Evolutionary conservation across 176 grass and related monocot species (phyloP), one percentile per base, ranked within the genome.

Genomic region (Rhynchospora pubera): DNA sequence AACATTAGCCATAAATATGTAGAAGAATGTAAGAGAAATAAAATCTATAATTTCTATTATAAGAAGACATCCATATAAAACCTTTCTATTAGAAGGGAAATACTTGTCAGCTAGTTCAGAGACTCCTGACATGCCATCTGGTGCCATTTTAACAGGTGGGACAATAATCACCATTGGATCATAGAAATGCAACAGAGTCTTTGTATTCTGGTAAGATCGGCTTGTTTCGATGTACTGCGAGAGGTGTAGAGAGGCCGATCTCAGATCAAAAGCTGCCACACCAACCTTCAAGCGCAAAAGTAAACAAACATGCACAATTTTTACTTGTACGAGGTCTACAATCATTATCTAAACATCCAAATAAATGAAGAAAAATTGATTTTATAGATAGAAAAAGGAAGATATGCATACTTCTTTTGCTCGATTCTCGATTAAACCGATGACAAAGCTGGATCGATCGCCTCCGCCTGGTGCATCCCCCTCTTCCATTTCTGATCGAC

Each of bases 151-250:
- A 74, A 88, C 80, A 14, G 90, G 92, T 65, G 92, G 78, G 46
- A 98, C 87, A 88, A 98, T 98, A 83, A 93, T 82, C 67, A 93
- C 74, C 88, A 90, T 91, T 1, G 92, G 95, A 70, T 98, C 95
- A 79, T 93, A 97, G 59, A 98, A 98, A 91, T 94, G 92, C 63
- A 98, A 87, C 2, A 94, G 45, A 39, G 88, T 93, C 62, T 88
- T 98, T 28, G 90, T 98, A 76, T 97, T 97, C 62, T 97, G 90
- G 83, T 94, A 97, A 59, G 92, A 94, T 48, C 90, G 89, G 70
- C 90, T 94, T n/a, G 95, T 98, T 86, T 94, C 95, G 7, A 98
- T 98, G 79, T 93, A 98, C 42, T 98, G 92, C 82, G 92, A 98
- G 63, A 98, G 88, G 57, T 98, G 90, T 50, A 98, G 85, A 16